Conservation (phyloP, 805 yeast genomes). For the Ogataea naganishii region DNA sequence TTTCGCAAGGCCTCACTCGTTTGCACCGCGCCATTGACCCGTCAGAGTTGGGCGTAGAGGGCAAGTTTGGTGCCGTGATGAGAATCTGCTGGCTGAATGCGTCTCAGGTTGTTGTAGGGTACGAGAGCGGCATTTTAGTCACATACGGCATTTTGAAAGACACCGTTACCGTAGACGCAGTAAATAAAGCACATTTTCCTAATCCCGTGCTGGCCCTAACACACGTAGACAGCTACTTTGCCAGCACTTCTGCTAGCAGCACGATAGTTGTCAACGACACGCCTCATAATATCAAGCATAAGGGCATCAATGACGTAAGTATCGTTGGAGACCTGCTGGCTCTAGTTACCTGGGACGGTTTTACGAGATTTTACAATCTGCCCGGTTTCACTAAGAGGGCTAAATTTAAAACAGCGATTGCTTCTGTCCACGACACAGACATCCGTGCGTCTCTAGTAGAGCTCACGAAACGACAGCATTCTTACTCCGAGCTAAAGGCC, state of each 20-base stretch:
- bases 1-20: slow-evolving; percentile 22
- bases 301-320: slow-evolving; percentile 26
- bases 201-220: slow-evolving; percentile 44
- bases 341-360: slow-evolving; percentile 47
- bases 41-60: slow-evolving; percentile 13
- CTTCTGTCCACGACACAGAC: slow-evolving; percentile 12
- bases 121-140: slow-evolving; percentile 62
- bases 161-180: slow-evolving; percentile 9
- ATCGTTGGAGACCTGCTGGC: slow-evolving; percentile 20
- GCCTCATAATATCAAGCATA: slow-evolving; percentile 21
- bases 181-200: slow-evolving; percentile 34
- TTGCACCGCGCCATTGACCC: slow-evolving; percentile 26
- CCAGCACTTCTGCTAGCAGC: slow-evolving; percentile 43
- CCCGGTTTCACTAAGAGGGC: slow-evolving; percentile 2
- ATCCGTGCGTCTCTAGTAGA: slow-evolving; percentile 10
- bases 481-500: slow-evolving; percentile 6
- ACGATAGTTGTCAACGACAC: slow-evolving; percentile 23
- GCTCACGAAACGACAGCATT: slow-evolving; percentile 15
- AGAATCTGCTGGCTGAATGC: slow-evolving; percentile 31
- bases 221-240: slow-evolving; percentile 20
- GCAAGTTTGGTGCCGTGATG: slow-evolving; percentile 60
- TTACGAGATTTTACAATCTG: slow-evolving; percentile 24
- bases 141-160: slow-evolving; percentile 16
- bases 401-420: slow-evolving; percentile 17
- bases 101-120: slow-evolving; percentile 43